phyloP scores from a whole-genome alignment of 1,284 basidiomycete species.

The Lentinula novae-zelandiae region DNA sequence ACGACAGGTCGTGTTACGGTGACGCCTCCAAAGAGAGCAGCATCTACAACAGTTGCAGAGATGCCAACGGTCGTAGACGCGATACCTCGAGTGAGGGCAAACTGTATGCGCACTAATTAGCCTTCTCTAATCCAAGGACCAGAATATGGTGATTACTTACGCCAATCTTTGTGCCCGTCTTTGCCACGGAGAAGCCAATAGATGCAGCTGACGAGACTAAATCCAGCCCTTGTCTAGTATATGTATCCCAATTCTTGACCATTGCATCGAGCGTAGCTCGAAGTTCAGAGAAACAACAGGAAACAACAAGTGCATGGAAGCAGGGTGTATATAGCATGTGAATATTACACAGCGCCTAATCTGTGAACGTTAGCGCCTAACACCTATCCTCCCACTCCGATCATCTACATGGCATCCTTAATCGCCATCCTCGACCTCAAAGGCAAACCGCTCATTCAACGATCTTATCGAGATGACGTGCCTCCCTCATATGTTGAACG shows the following conservation, averaged over 20 bases:
- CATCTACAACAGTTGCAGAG: slow-evolving; percentile 57
- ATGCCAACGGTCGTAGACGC: slow-evolving; percentile 53
- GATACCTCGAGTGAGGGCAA: slow-evolving; percentile 61
- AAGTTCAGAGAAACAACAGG: too few relatives aligned
- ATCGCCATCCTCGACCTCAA: slow-evolving; percentile 98
- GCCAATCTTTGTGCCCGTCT: slow-evolving; percentile 61
- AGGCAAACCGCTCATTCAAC: slow-evolving; percentile 96
- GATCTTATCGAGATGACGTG: slow-evolving; percentile 98
- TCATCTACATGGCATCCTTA: slow-evolving; percentile 44
- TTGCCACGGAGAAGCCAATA: slow-evolving; percentile 64
- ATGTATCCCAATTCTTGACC: slow-evolving; percentile 53
- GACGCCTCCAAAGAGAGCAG: slow-evolving; percentile 58
- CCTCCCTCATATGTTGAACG: slow-evolving; percentile 85
- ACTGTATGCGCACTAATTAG: slow-evolving; percentile 35
- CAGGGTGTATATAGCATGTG: background rate
- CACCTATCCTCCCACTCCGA: background rate
- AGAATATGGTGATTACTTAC: slow-evolving; percentile 34
- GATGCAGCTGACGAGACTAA: slow-evolving; percentile 58
- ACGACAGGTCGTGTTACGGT: slow-evolving; percentile 54
- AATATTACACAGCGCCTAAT: background rate
- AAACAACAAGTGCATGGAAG: background rate
- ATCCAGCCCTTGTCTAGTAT: slow-evolving; percentile 58
- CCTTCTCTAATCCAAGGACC: background rate
- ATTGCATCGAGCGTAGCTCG: slow-evolving; percentile 18
- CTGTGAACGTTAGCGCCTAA: background rate